Evolutionary conservation across 805 yeast genomes (phyloP).

Genomic region (Ogataea zsoltii): DNA sequence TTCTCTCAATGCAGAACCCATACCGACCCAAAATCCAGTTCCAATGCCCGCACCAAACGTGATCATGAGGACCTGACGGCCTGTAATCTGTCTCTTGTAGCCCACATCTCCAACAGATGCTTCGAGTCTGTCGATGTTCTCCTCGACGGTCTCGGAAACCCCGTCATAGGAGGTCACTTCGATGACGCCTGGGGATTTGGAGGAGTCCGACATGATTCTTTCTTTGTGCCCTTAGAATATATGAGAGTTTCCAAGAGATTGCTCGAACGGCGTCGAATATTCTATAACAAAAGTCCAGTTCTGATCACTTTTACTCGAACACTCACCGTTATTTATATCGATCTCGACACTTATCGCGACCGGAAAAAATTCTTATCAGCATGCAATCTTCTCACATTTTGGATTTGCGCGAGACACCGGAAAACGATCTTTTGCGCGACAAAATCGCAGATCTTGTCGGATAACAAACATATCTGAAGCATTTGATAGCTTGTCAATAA

Average conservation of each 20-base stretch:
- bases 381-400: no score
- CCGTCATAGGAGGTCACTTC: background rate
- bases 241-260: background rate
- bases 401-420: no score
- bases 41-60: slow-evolving; percentile 88
- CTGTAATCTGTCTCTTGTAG: slow-evolving; percentile 34
- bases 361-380: no score
- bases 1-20: slow-evolving; percentile 46
- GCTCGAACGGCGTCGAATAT: no score
- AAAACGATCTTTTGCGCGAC: no score
- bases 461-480: no score
- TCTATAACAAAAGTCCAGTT: no score
- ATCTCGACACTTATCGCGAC: no score
- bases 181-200: slow-evolving; percentile 1
- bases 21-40: slow-evolving; percentile 65
- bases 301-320: no score
- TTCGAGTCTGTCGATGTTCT: slow-evolving; percentile 29
- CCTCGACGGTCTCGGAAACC: slow-evolving; percentile 10
- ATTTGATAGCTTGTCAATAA: no score
- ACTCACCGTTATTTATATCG: no score
- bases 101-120: slow-evolving; percentile 24
- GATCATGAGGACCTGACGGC: slow-evolving; percentile 63
- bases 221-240: background rate
- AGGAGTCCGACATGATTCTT: background rate
- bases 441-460: no score